A percentile compares a stretch with the other conserved stretches of the same genome.
These are phyloP conservation scores for Neurospora sp. DNA, from an alignment of 495 filamentous ascomycete species.

Conservation along the genomic window DNA sequence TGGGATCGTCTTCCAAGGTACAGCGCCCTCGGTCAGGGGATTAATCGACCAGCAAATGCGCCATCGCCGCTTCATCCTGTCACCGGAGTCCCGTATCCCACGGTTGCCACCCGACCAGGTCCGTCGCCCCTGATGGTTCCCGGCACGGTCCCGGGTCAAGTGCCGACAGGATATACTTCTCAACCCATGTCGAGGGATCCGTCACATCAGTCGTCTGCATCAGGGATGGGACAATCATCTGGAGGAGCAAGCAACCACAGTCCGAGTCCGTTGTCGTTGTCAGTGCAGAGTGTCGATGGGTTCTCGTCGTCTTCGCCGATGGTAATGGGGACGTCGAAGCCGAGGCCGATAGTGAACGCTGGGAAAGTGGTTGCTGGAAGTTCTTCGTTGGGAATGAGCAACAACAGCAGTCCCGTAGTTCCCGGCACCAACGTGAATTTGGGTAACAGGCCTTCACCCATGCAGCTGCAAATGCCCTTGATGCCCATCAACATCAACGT, in stretches of 20 bases:
- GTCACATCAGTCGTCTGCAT: conserved; percentile 8
- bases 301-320: background rate
- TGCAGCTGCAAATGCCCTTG: background rate
- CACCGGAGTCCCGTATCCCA: background rate
- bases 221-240: background rate
- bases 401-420: background rate
- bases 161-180: conserved; percentile 39
- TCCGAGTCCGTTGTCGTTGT: background rate
- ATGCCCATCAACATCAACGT: conserved; percentile 4
- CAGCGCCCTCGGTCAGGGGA: background rate
- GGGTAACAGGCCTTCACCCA: background rate
- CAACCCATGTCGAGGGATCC: conserved; percentile 46
- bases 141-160: background rate
- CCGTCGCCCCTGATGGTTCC: background rate
- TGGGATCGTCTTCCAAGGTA: background rate
- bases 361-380: background rate
- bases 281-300: background rate
- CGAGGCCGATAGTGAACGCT: background rate
- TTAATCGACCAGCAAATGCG: background rate
- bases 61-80: background rate
- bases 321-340: background rate
- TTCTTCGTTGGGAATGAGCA: background rate
- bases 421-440: background rate
- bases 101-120: background rate
- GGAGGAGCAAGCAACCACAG: background rate